Percentiles rank a stretch among this genome's conserved stretches.
phyloP scores from a whole-genome alignment of 2,329 filamentous ascomycete species.

The Thermochaetoides dissita region DNA sequence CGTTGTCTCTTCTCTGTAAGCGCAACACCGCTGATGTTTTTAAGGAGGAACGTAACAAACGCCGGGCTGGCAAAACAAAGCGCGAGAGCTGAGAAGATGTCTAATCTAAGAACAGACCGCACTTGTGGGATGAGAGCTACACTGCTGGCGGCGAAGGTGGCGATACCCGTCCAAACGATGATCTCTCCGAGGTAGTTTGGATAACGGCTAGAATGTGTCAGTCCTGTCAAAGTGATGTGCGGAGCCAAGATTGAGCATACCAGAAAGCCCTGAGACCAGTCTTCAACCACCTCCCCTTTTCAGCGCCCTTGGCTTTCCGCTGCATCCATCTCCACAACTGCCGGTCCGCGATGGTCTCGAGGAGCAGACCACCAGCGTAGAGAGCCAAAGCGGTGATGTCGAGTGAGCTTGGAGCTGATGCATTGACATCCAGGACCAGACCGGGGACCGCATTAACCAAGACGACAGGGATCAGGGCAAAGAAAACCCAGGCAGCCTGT shows the following conservation, averaged over 20 bases:
- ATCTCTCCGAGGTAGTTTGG: slow-evolving; percentile 63
- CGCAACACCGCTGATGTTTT: slow-evolving; percentile 50
- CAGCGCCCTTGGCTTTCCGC: slow-evolving; percentile 49
- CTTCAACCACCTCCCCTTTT: slow-evolving; percentile 53
- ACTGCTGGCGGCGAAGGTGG: slow-evolving; percentile 33
- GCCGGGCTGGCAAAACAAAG: slow-evolving; percentile 47
- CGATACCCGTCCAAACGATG: slow-evolving; percentile 55
- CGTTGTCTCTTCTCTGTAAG: slow-evolving; percentile 58
- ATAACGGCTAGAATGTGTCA: slow-evolving; percentile 31
- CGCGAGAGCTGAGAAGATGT: slow-evolving; percentile 18
- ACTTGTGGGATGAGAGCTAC: slow-evolving; percentile 41
- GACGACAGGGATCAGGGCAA: slow-evolving; percentile 52
- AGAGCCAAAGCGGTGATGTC: slow-evolving; percentile 23
- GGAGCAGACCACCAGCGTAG: slow-evolving; percentile 43
- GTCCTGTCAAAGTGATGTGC: not conserved
- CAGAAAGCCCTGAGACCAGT: slow-evolving; percentile 46
- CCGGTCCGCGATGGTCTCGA: slow-evolving; percentile 47
- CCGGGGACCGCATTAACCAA: slow-evolving; percentile 48
- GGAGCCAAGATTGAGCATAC: slow-evolving; percentile 16
- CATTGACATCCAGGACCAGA: slow-evolving; percentile 41
- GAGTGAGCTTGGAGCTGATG: slow-evolving; percentile 14
- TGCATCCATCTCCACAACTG: slow-evolving; percentile 50
- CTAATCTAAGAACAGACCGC: slow-evolving; percentile 42
- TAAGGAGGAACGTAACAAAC: slow-evolving; percentile 48
- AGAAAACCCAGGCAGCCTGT: slow-evolving; percentile 54